Conservation (phyloP, 495 filamentous ascomycete genomes). For the Xylaria longipes region DNA sequence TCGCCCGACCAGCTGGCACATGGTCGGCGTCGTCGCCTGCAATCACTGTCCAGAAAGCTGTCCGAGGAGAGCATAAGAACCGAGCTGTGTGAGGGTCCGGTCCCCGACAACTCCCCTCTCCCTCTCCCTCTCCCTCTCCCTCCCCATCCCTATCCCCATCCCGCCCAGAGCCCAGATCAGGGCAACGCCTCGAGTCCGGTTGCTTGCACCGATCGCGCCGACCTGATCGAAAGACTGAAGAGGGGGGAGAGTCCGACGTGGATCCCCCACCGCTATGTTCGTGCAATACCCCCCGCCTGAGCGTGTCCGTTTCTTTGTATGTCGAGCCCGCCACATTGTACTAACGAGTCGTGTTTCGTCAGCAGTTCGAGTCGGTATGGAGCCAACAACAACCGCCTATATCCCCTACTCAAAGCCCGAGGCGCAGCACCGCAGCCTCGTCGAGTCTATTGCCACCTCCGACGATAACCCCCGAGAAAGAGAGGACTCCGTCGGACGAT, state of each 20-base stretch:
- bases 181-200: slow-evolving; percentile 24
- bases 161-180: slow-evolving; percentile 36
- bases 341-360: slow-evolving; percentile 24
- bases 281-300: slow-evolving; percentile 9
- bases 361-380: slow-evolving; percentile 50
- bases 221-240: slow-evolving; percentile 87
- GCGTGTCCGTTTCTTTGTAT: background rate
- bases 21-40: slow-evolving; percentile 14
- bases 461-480: slow-evolving; percentile 52
- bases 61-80: slow-evolving; percentile 62
- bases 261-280: slow-evolving; percentile 69
- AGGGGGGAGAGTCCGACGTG: slow-evolving; percentile 78
- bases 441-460: slow-evolving; percentile 47
- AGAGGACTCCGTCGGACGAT: slow-evolving; percentile 34
- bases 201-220: slow-evolving; percentile 65
- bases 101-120: slow-evolving; percentile 49
- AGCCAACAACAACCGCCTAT: slow-evolving; percentile 32
- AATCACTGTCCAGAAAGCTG: slow-evolving; percentile 38
- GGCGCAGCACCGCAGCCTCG: slow-evolving; percentile 35
- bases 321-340: background rate
- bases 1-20: slow-evolving; percentile 25
- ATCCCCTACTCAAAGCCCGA: slow-evolving; percentile 45
- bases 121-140: slow-evolving; percentile 23
- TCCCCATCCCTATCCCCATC: background rate
- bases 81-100: slow-evolving; percentile 62